Percentiles rank a stretch among this genome's conserved stretches.
Evolutionary conservation across 2,329 filamentous ascomycete genomes (phyloP).

Genomic region (Nectriaceae sp.): DNA sequence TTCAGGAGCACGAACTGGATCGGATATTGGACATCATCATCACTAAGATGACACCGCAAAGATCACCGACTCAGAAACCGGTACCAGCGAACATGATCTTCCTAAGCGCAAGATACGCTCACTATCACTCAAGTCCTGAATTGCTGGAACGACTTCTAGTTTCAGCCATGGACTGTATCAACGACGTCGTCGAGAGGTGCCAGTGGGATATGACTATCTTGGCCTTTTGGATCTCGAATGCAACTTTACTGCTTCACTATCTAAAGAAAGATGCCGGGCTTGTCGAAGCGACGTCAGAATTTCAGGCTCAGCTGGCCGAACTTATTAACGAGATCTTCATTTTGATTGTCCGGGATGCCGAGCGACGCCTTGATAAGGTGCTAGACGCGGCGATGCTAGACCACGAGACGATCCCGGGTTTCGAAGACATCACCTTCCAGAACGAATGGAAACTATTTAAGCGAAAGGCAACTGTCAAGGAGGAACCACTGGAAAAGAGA

Average conservation of each 20-base stretch:
- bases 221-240: slow-evolving; percentile 98
- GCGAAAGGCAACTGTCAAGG: slow-evolving; percentile 84
- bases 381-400: slow-evolving; percentile 93
- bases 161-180: slow-evolving; percentile 93
- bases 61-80: slow-evolving; percentile 95
- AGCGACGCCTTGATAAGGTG: slow-evolving; percentile 94
- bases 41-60: slow-evolving; percentile 95
- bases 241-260: slow-evolving; percentile 92
- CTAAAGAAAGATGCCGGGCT: slow-evolving; percentile 90
- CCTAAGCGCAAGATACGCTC: slow-evolving; percentile 90
- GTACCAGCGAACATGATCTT: slow-evolving; percentile 98
- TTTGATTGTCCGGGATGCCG: slow-evolving; percentile 92
- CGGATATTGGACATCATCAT: slow-evolving; percentile 94
- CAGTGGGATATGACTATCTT: slow-evolving; percentile 99
- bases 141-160: slow-evolving; percentile 79
- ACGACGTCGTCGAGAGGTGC: slow-evolving; percentile 89
- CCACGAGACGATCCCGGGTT: slow-evolving; percentile 95
- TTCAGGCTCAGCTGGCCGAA: slow-evolving; percentile 91
- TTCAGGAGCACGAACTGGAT: slow-evolving; percentile 90
- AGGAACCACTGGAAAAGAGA: slow-evolving; percentile 86
- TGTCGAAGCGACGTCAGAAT: slow-evolving; percentile 78
- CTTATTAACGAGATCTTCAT: slow-evolving; percentile 99
- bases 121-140: slow-evolving; percentile 90
- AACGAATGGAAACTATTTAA: slow-evolving; percentile 99
- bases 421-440: slow-evolving; percentile 95